Evolutionary conservation across 2,329 filamentous ascomycete genomes (phyloP).

Genomic region (Colletotrichum sansevieriae): DNA sequence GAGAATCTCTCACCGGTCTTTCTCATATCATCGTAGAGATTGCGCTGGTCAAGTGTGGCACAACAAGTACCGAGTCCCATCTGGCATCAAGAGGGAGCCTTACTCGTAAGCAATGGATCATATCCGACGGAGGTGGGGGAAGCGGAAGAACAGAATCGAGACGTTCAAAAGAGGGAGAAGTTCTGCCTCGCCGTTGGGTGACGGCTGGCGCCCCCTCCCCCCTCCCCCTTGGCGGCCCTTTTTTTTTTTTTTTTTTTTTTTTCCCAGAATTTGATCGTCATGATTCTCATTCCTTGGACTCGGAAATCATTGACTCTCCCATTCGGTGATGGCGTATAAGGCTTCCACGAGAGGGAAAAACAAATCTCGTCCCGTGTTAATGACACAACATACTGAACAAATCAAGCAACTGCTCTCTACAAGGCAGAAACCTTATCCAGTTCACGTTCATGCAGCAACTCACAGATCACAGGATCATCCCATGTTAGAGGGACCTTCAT

Average conservation of each 20-base stretch:
- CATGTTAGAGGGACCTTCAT: conserved; percentile 16
- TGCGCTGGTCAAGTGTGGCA: conserved; percentile 8
- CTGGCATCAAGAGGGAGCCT: not conserved
- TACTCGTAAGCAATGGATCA: conserved; percentile 11
- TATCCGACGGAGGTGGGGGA: not conserved
- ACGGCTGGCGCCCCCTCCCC: not conserved
- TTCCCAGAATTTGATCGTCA: too few relatives aligned
- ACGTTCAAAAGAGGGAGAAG: not conserved
- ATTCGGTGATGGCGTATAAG: too few relatives aligned
- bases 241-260: too few relatives aligned
- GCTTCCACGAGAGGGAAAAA: not conserved
- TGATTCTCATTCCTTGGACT: too few relatives aligned
- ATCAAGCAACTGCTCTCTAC: conserved; percentile 7
- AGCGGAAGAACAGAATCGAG: not conserved
- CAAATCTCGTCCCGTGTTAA: conserved; percentile 27
- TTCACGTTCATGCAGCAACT: conserved; percentile 14
- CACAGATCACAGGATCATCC: conserved; percentile 41
- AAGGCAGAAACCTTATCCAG: conserved; percentile 9
- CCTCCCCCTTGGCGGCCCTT: too few relatives aligned
- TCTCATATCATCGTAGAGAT: conserved; percentile 13
- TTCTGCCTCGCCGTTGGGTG: conserved; percentile 14
- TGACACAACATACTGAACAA: not conserved
- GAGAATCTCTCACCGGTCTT: conserved; percentile 13
- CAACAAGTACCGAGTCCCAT: not conserved
- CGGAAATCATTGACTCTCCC: too few relatives aligned